phyloP scores from a whole-genome alignment of 2,329 filamentous ascomycete genomes.

The Colletotrichum lentis region DNA sequence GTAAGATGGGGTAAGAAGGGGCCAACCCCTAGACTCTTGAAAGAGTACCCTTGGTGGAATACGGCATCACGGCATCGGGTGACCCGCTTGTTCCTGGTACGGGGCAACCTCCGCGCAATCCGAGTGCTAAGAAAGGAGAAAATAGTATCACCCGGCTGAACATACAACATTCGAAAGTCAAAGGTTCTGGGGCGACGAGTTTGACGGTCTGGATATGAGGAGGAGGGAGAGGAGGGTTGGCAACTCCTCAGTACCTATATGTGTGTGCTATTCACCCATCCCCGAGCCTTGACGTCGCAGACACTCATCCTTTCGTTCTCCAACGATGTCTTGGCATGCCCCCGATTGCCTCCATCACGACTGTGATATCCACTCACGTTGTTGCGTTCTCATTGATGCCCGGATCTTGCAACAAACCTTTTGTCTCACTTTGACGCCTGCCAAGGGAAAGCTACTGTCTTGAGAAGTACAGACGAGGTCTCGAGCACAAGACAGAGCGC shows the following conservation, averaged over 20 bases:
- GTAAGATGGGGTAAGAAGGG: background rate
- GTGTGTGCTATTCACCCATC: background rate
- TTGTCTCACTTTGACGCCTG: conserved; percentile 12
- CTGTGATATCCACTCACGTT: background rate
- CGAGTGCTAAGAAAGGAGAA: background rate
- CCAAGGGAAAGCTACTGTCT: conserved; percentile 5
- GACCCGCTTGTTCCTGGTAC: background rate
- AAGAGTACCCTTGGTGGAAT: background rate
- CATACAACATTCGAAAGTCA: too few relatives aligned
- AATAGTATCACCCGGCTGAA: too few relatives aligned
- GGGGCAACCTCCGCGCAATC: background rate
- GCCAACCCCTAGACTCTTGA: background rate
- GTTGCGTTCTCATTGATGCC: background rate
- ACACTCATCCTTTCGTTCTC: background rate
- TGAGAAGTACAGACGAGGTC: background rate
- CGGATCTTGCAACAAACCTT: background rate
- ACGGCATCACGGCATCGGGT: background rate
- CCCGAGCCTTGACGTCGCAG: background rate
- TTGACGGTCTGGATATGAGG: background rate
- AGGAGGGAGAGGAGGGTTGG: background rate
- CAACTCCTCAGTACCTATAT: background rate
- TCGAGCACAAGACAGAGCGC: background rate
- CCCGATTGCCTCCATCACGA: background rate
- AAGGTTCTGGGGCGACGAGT: too few relatives aligned
- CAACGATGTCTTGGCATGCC: background rate